phyloP scores from a whole-genome alignment of 495 filamentous ascomycete genomes.

The Annulohypoxylon bovei region DNA sequence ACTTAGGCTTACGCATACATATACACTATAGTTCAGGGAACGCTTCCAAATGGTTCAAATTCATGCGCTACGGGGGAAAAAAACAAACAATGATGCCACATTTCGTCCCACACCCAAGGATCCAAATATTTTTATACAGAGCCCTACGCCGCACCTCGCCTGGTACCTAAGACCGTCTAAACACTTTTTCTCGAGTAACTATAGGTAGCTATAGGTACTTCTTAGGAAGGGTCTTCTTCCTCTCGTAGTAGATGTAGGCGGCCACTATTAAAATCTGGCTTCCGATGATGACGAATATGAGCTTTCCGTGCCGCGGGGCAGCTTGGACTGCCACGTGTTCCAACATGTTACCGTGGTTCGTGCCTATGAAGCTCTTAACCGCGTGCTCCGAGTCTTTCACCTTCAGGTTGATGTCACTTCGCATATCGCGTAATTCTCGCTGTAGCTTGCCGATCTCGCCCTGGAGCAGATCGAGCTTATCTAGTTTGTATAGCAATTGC shows the following conservation, averaged over 20 bases:
- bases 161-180: not conserved
- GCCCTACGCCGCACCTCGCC: conserved; percentile 9
- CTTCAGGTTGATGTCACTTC: conserved; percentile 53
- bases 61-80: conserved; percentile 21
- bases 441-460: conserved; percentile 70
- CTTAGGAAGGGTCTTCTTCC: conserved; percentile 81
- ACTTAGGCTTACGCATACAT: not conserved
- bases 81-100: conserved; percentile 22
- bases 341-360: conserved; percentile 74
- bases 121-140: conserved; percentile 42
- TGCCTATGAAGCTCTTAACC: conserved; percentile 75
- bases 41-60: conserved; percentile 20
- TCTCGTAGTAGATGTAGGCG: conserved; percentile 84
- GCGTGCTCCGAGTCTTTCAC: conserved; percentile 77
- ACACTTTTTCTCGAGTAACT: not conserved
- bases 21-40: conserved; percentile 4
- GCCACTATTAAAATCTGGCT: conserved; percentile 76
- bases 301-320: conserved; percentile 73
- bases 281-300: conserved; percentile 78
- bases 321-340: conserved; percentile 65
- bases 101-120: conserved; percentile 34
- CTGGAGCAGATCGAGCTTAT: conserved; percentile 52
- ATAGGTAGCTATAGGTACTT: conserved; percentile 79
- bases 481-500: conserved; percentile 50
- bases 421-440: conserved; percentile 69